Percentiles rank a stretch among this genome's conserved stretches.
Conservation (phyloP, 371 early-diverging fungal species). For the Nematocida displodere region DNA sequence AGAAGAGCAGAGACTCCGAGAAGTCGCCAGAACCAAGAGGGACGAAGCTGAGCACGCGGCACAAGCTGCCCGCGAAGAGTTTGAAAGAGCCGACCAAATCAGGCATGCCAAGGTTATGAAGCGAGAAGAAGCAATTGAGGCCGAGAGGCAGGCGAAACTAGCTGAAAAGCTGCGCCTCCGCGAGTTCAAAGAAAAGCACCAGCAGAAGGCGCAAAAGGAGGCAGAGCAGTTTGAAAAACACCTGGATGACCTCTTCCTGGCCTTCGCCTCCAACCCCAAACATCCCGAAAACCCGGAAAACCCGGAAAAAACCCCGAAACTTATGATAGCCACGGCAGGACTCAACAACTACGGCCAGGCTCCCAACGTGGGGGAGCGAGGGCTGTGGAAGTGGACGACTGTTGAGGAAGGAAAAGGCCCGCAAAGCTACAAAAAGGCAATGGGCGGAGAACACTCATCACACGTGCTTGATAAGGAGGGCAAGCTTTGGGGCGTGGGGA, state of each 20-base stretch:
- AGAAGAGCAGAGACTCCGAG: conserved; percentile 67
- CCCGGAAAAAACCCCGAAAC: not conserved
- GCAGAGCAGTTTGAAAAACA: too few species aligned
- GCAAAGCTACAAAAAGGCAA: conserved; percentile 48
- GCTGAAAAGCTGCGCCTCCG: too few species aligned
- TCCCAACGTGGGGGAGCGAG: conserved; percentile 1
- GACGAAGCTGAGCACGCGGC: too few species aligned
- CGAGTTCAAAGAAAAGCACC: too few species aligned
- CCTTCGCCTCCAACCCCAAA: too few species aligned
- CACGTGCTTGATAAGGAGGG: conserved; percentile 56
- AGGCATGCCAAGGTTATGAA: too few species aligned
- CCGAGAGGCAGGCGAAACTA: too few species aligned
- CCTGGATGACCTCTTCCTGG: too few species aligned
- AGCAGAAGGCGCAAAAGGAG: too few species aligned
- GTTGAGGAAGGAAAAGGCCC: conserved; percentile 15
- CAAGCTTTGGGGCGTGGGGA: conserved; percentile 60
- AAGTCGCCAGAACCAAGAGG: conserved; percentile 20
- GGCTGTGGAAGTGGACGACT: conserved; percentile 10
- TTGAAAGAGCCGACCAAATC: too few species aligned
- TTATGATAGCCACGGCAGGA: conserved; percentile 74
- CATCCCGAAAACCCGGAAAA: not conserved
- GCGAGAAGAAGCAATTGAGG: not conserved
- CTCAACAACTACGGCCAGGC: conserved; percentile 83
- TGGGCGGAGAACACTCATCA: conserved; percentile 62
- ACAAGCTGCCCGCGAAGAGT: not conserved